Base-by-base conservation (phyloP, 352 stramenopile species). In the Globisporangium acanthophoron region DNA sequence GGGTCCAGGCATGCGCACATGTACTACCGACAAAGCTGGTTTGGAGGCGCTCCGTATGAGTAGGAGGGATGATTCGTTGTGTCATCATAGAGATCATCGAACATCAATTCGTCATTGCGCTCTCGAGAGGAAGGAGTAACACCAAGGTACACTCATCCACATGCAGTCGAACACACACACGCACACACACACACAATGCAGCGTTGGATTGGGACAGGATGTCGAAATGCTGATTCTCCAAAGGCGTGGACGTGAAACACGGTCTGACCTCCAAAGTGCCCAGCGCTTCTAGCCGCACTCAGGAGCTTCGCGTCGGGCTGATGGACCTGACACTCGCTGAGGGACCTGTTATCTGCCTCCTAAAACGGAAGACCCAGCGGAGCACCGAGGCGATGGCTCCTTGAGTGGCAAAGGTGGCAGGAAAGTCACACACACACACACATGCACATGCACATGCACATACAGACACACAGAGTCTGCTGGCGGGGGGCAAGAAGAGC, bases 151-250 rank as follows among this genome's bases (percentile, higher is more conserved):
- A 39, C 24, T 16, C 51, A 61, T 0, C 53, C 15, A 52, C 35
- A 65, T 20, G 43, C 37, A 62, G 7, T 65, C 0, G 11, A 21
- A 64, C 11, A 49, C 43, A 55, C 21, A 33, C 20, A 50, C n/a
- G 20, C 33, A 24, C 21, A 24, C 21, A 24, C 1, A 24, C 21
- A 24, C 21, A 24, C 0, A 24, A 24, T 24, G 21, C 27, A 65
- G 4, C 4, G 39, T 52, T 15, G 31, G 12, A 4, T 41, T 5
- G 37, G 6, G 18, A 46, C 40, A 50, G 43, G 44, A 80, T 88
- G 78, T 87, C 65, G 78, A 85, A 88, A 87, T 88, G 78, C 78
- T 88, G 78, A 88, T 88, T 88, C 77, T 85, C 73, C 74, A 62
- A 61, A 64, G 61, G 70, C 74, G 69, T 71, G 65, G 74, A 60